Evolutionary conservation across 768 basidiomycete genomes (phyloP), one percentile per base, ranked within the genome.

Genomic region (Paxillus involutus): DNA sequence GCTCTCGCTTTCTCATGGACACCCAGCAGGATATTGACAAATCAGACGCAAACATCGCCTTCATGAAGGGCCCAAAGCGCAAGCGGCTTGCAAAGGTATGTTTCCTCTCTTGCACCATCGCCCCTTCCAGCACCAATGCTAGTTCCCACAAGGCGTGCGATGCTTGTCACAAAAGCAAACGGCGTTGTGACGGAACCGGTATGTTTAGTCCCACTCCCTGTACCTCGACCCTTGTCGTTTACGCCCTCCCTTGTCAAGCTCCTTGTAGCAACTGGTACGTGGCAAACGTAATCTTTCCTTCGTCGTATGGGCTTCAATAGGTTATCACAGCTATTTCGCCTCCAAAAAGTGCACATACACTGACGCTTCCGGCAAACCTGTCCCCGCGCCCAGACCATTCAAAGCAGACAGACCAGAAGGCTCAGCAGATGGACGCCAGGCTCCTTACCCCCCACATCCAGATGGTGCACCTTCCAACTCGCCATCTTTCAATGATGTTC

Each of bases 131-230:
- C 49, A 24, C 10, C 39, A 37, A 47, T 14, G 44, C 58, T 52
- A 68, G 51, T 10, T 32, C 45, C 47, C 45, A n/a, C 33, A 53
- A 81, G 80, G 80, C 90, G 46, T 91, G 90, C 71, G 87, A 90
- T 70, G 85, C 87, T 49, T 92, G 90, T 67, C 91, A 92, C 67
- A 89, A 88, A 69, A 86, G 84, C 72, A 92, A 92, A 66, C 82
- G 90, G 24, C 82, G 89, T 45, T 91, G 89, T 71, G 89, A 91
- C 71, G 89, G 89, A 32, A 89, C 86, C 56, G 84, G 88, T 86
- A 56, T 54, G 83, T 75, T 35, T 47, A 52, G 44, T 50, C 32
- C 46, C 29, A 17, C 44, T 39, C 21, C 32, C 48, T 21, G 37
- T 52, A 16, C 55, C 44, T 56, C 51, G 35, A 21, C 44, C 47